Percentiles rank a stretch among this genome's conserved stretches.
phyloP scores from a whole-genome alignment of 2,329 filamentous ascomycete genomes.

The Trichophyton simii region DNA sequence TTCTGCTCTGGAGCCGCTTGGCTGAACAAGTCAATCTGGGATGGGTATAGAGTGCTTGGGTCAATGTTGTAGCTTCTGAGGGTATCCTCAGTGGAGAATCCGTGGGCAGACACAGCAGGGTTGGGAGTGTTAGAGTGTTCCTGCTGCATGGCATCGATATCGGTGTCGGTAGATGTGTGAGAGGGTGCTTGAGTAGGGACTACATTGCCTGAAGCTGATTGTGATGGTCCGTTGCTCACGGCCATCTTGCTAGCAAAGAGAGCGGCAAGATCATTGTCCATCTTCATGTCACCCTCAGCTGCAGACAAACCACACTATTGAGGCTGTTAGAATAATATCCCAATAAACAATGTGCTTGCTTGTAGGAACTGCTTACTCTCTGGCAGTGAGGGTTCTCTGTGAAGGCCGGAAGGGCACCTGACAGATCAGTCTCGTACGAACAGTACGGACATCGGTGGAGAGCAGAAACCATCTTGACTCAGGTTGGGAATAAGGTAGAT shows the following conservation, averaged over 20 bases:
- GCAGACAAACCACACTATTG: conserved; percentile 32
- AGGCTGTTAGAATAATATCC: neutral
- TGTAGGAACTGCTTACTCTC: conserved; percentile 1
- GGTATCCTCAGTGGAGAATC: conserved; percentile 39
- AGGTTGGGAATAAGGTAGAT: too few relatives aligned
- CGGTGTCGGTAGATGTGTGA: conserved; percentile 20
- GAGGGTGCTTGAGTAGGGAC: conserved; percentile 21
- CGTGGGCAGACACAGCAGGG: conserved; percentile 36
- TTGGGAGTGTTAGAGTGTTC: neutral
- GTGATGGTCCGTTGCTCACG: conserved; percentile 34
- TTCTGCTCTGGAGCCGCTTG: conserved; percentile 61
- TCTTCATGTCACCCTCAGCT: conserved; percentile 43
- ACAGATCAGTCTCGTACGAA: conserved; percentile 9
- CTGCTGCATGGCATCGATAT: neutral
- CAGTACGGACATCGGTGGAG: conserved; percentile 11
- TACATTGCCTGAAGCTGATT: conserved; percentile 8
- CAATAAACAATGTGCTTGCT: neutral
- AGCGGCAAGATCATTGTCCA: conserved; percentile 68
- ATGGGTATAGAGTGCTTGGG: conserved; percentile 53
- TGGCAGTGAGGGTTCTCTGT: conserved; percentile 11
- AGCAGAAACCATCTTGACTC: conserved; percentile 7
- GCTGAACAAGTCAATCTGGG: conserved; percentile 67
- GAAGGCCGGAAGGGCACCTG: conserved; percentile 7
- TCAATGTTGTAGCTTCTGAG: conserved; percentile 58
- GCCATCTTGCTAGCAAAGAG: conserved; percentile 68